Evolutionary conservation across 192 early-diverging fungal genomes (phyloP).

Genomic region (Dispira simplex): DNA sequence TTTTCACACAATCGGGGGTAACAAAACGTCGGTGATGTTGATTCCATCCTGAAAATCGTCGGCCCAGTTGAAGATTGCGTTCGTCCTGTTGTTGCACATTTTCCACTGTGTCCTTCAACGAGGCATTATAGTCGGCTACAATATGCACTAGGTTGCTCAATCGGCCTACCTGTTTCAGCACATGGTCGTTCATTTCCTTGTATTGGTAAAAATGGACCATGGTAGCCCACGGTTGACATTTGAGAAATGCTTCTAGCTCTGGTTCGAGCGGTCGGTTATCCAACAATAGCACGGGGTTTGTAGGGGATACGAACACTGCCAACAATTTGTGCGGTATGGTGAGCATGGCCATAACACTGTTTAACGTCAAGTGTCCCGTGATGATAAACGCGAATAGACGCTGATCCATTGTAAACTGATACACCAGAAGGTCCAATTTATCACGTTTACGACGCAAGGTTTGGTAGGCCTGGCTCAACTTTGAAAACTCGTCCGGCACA

Average conservation of each 20-base stretch:
- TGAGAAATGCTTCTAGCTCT: no score
- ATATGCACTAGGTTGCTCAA: not conserved
- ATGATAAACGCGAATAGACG: not conserved
- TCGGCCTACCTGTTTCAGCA: no score
- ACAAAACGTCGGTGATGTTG: no score
- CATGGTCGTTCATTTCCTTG: no score
- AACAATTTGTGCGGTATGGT: not conserved
- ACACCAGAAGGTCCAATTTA: not conserved
- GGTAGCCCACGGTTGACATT: no score
- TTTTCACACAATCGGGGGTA: no score
- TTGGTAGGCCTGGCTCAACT: not conserved
- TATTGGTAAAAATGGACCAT: no score
- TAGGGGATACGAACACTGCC: not conserved
- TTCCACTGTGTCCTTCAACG: not conserved
- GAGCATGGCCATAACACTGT: not conserved
- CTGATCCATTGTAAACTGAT: not conserved
- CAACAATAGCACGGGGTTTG: not conserved
- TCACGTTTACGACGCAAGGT: not conserved
- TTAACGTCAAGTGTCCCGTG: not conserved
- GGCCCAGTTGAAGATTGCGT: not conserved
- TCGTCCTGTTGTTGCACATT: not conserved
- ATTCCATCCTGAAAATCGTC: no score
- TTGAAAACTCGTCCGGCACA: not conserved
- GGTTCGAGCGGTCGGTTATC: no score
- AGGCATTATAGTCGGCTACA: not conserved